Base-by-base conservation (phyloP, 768 basidiomycete species). In the Serendipita sp. region DNA sequence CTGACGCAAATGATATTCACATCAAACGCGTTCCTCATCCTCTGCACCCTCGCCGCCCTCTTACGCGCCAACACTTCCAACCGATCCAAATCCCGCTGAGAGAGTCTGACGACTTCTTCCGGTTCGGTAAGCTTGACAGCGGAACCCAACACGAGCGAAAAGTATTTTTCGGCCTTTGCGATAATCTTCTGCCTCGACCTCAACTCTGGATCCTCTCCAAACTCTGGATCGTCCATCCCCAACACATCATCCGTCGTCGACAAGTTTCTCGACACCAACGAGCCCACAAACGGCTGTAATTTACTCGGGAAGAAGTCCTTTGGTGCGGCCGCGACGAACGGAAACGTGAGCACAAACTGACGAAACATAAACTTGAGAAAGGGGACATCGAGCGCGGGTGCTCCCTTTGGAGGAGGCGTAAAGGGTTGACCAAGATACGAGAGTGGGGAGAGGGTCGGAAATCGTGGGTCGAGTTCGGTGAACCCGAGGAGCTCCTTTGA, bases 311-410 rank as follows among this genome's bases (percentile, higher is more conserved):
- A 99, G 75, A 99, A 98, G 69, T 89, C 83, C 69, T 86, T 83
- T 0, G 92, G 93, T 0, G 93, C 94, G 1, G 86, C 78, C 56
- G 84, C 83, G 74, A 99, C 84, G 78, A 99, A 96, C 13, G 96
- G 96, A 72, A 99, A 98, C 0, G 93, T 89, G 65, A 97, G 80
- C 66, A 97, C 80, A 71, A 92, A 97, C 73, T 94, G 91, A 63
- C 87, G 85, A 73, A 98, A 94, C 69, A 95, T 80, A 75, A 88
- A 96, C 28, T 85, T 81, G 67, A 97, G 76, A 72, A 99, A 86
- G 2, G 95, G 95, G 24, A 97, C 78, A 74, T 95, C 89, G 64
- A 84, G 75, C 7, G 69, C 70, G 37, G 81, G 78, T 0, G 81
- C 75, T 70, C 79, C 78, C 68, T 82, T 81, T 13, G 83, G 86